Base-by-base conservation (phyloP, 2,329 filamentous ascomycete genomes). In the Penicillium sp. region DNA sequence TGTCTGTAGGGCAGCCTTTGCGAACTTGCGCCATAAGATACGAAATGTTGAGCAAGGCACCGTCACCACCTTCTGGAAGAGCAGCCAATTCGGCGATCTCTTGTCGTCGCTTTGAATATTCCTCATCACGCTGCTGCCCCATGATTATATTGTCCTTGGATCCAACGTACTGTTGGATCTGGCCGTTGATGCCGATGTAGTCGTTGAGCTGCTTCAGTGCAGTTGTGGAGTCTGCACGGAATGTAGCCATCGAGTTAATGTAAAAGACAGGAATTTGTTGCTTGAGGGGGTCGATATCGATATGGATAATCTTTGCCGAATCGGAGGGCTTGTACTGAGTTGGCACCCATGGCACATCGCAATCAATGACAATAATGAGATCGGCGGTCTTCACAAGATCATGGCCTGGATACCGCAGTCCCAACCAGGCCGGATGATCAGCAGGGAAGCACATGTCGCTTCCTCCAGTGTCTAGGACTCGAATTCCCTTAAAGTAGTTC, bases 331-430 rank as follows among this genome's bases (percentile, higher is more conserved):
- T 80, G 73, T 82, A 86, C 57, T 85, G 85, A 0, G 90, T 94
- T n/a, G 88, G 86, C 53, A 97, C 92, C 91, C 92, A 97, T 0
- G 92, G 92, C 0, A 96, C 91, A 68, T 97, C 92, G 60, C 91
- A 95, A 72, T 97, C 89, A 23, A 96, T 69, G 2, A 96, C 87
- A 1, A 97, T 63, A 56, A 97, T 95, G 11, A 91, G 84, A 70
- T 97, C 93, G 0, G 92, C 90, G 0, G 85, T 85, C 55, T 81
- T 82, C 69, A 96, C 89, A 41, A 81, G 79, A 2, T 89, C 85
- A 49, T 96, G 89, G 2, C 83, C 80, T 3, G 90, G 90, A 64
- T 87, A 95, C 42, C 86, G 82, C 49, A 94, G 72, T 2, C 92
- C 88, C 12, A 90, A 69, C 77, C 84, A 90, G 0, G 76, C 84